phyloP scores from a whole-genome alignment of 2,329 filamentous ascomycete genomes.

The Trichophyton equinum region DNA sequence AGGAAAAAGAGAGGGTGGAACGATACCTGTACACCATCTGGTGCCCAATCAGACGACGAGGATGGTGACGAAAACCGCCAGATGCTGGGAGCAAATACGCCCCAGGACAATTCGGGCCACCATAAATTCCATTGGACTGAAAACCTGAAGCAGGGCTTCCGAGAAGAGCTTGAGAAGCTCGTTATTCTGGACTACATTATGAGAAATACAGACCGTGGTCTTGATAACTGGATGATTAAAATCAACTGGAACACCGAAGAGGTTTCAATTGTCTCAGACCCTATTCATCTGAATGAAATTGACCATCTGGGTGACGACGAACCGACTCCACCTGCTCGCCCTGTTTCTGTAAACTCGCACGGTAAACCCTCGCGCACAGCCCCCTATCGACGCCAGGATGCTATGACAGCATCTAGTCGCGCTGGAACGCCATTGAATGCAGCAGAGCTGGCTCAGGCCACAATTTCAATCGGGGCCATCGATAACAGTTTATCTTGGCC shows the following conservation, averaged over 20 bases:
- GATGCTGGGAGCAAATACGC: constrained; percentile 27
- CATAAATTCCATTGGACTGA: constrained; percentile 73
- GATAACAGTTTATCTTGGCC: constrained; percentile 98
- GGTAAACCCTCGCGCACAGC: constrained; percentile 20
- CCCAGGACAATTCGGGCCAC: constrained; percentile 35
- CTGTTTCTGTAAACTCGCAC: constrained; percentile 43
- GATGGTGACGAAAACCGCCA: constrained; percentile 43
- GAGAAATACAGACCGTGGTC: constrained; percentile 90
- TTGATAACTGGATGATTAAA: constrained; percentile 99
- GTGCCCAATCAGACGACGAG: constrained; percentile 47
- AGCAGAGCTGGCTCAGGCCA: constrained; percentile 37
- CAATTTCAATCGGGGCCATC: constrained; percentile 76
- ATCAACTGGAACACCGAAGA: constrained; percentile 74
- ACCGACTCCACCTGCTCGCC: constrained; percentile 43
- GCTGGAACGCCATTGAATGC: constrained; percentile 41
- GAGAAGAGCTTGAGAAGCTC: constrained; percentile 90
- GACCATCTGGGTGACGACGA: constrained; percentile 37
- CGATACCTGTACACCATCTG: constrained; percentile 64
- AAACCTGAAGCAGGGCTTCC: constrained; percentile 73
- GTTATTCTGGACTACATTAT: constrained; percentile 98
- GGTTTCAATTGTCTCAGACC: constrained; percentile 77
- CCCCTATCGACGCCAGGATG: constrained; percentile 66
- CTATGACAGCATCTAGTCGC: constrained; percentile 62
- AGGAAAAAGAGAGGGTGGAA: constrained; percentile 64
- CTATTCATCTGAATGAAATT: constrained; percentile 51